Evolutionary conservation across 192 early-diverging fungal species (phyloP).

Genomic region (Coemansia sp.): DNA sequence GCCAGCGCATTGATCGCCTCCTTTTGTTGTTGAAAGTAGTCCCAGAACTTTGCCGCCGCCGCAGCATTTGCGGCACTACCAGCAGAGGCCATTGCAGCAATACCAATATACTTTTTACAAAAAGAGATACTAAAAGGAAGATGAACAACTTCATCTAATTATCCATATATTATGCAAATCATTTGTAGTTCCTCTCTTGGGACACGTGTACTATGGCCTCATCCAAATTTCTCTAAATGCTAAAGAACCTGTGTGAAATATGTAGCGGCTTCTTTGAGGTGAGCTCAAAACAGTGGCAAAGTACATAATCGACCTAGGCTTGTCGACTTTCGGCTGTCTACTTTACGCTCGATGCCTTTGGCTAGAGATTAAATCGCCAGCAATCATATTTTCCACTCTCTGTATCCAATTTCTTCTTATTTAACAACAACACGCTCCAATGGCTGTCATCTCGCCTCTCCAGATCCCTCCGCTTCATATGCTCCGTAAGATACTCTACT

Average conservation of each 20-base stretch:
- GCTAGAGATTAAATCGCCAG: too few relatives aligned
- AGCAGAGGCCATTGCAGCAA: slow-evolving; percentile 32
- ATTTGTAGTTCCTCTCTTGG: background rate
- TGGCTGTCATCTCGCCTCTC: too few relatives aligned
- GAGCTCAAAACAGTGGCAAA: background rate
- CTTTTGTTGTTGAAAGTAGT: slow-evolving; percentile 40
- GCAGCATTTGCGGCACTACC: slow-evolving; percentile 43
- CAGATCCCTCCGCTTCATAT: too few relatives aligned
- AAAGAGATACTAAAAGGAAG: background rate
- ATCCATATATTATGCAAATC: background rate
- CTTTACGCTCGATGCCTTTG: too few relatives aligned
- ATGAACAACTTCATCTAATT: background rate
- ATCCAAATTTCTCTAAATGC: background rate
- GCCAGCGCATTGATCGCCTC: slow-evolving; percentile 11
- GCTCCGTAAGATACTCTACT: too few relatives aligned
- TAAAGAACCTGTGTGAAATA: background rate
- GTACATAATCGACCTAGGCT: too few relatives aligned
- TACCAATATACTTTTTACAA: background rate
- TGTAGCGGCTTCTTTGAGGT: background rate
- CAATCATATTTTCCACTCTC: too few relatives aligned
- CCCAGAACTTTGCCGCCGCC: slow-evolving; percentile 46
- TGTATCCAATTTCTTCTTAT: too few relatives aligned
- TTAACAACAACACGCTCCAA: too few relatives aligned
- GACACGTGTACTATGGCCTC: background rate
- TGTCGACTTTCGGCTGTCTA: too few relatives aligned